Base-by-base conservation (phyloP, 208 protist species). In the Leishmania tarentolae region DNA sequence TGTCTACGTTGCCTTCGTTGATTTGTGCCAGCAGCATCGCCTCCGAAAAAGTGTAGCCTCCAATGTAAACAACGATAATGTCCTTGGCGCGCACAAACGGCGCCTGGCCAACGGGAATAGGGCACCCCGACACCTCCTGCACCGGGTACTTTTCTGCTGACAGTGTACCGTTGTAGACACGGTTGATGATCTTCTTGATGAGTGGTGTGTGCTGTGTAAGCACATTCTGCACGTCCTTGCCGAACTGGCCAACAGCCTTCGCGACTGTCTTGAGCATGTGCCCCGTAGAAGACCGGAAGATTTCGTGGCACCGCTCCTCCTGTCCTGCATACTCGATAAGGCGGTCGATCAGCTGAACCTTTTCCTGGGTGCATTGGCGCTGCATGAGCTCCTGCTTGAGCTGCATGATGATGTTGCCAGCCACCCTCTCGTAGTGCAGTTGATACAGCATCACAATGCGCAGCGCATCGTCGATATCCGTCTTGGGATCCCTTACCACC, bases 141-240 rank as follows among this genome's bases (percentile, higher is more conserved):
- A 91, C 87, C 3, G 91, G 88, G 76, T 96, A 97, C 15, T 86
- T 81, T 35, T 95, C 87, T n/a, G 80, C 85, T 44, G 89, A 87
- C 31, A 97, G 87, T 9, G 92, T 92, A 52, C 93, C 94, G 81
- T 96, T 95, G 83, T 95, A 96, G 46, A 87, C 80, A 56, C 92
- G 90, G 84, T 96, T 96, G 47, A 99, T 84, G 3, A 98, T 83
- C 52, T 97, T 95, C 61, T 91, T 90, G 44, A 99, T 79, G 59
- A 96, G 82, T 53, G 99, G 98, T 73, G 93, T 91, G 84, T 99
- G 98, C 89, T 99, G 97, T 42, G 98, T 99, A 82, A 99, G 98
- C 8, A 99, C 96, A 74, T 99, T 99, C 80, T 99, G 91, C 40
- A 99, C 93, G 78, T 98, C 90, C 80, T 94, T 95, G 63, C 92